These are phyloP conservation scores for Botryosphaeria dothidea DNA, from an alignment of 2,329 filamentous ascomycete species.

Conservation along the genomic window DNA sequence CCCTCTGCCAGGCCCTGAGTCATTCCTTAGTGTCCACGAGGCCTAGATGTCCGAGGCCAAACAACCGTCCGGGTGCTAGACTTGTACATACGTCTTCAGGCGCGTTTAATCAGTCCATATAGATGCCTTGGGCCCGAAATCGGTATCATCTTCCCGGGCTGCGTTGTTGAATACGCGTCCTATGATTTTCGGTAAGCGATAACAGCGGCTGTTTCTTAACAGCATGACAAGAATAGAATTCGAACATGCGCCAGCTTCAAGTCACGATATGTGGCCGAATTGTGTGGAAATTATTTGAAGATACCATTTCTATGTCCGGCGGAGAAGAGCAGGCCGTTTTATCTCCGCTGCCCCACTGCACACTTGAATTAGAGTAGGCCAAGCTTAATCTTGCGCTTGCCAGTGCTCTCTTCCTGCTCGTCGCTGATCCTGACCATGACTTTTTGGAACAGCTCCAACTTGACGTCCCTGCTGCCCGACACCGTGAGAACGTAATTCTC, in stretches of 20 bases:
- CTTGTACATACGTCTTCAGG: neutral
- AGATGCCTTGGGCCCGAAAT: neutral
- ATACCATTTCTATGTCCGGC: neutral
- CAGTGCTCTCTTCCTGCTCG: conserved; percentile 91
- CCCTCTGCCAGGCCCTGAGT: neutral
- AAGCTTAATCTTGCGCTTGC: conserved; percentile 88
- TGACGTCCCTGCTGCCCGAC: conserved; percentile 56
- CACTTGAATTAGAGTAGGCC: conserved; percentile 42
- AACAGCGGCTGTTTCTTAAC: neutral
- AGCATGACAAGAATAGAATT: neutral
- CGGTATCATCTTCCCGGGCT: neutral
- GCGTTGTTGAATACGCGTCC: neutral
- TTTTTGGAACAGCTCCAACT: conserved; percentile 87
- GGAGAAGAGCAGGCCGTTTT: neutral
- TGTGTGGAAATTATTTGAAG: neutral
- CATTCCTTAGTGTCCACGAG: neutral
- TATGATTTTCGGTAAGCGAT: neutral
- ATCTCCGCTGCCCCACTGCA: neutral
- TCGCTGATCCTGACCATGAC: conserved; percentile 87
- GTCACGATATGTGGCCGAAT: neutral
- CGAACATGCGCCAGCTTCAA: neutral
- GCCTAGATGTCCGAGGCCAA: neutral
- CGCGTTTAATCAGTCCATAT: neutral
- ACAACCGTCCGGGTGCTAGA: neutral
- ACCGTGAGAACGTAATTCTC: conserved; percentile 78